Evolutionary conservation across 257 asterid species (phyloP).

Genomic region (Solanum ossicruentum): DNA sequence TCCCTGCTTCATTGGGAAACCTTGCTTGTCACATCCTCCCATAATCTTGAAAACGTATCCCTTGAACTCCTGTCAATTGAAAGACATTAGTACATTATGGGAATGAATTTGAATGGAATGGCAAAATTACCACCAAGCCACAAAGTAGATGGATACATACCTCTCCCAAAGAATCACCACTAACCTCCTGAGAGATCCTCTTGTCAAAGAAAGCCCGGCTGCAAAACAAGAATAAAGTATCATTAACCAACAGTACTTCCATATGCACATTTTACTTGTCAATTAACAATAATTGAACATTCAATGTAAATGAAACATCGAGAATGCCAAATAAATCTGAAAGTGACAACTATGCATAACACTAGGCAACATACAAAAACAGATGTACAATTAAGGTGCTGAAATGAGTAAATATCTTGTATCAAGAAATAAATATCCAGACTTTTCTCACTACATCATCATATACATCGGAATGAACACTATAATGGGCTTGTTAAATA

Average conservation of each 20-base stretch:
- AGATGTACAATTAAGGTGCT: neutral
- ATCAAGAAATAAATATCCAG: neutral
- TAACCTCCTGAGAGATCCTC: slow-evolving; percentile 1
- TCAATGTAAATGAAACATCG: neutral
- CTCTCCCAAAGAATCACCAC: neutral
- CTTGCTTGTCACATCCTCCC: slow-evolving; percentile 4
- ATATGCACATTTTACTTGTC: neutral
- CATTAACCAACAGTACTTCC: neutral
- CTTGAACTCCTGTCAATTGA: neutral
- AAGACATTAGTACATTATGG: neutral
- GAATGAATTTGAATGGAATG: neutral
- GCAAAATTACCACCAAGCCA: neutral
- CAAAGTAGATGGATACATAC: neutral
- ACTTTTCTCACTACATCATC: neutral
- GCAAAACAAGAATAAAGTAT: neutral
- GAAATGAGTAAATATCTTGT: neutral
- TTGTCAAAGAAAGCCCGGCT: slow-evolving; percentile 1
- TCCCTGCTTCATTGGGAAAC: slow-evolving; percentile 5
- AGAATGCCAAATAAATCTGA: neutral
- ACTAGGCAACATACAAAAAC: neutral
- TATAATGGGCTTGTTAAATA: neutral
- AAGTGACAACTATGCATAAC: neutral
- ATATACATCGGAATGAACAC: neutral
- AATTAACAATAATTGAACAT: neutral
- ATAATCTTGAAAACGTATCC: neutral